phyloP scores from a whole-genome alignment of 495 filamentous ascomycete species.

The Neurospora sp. region DNA sequence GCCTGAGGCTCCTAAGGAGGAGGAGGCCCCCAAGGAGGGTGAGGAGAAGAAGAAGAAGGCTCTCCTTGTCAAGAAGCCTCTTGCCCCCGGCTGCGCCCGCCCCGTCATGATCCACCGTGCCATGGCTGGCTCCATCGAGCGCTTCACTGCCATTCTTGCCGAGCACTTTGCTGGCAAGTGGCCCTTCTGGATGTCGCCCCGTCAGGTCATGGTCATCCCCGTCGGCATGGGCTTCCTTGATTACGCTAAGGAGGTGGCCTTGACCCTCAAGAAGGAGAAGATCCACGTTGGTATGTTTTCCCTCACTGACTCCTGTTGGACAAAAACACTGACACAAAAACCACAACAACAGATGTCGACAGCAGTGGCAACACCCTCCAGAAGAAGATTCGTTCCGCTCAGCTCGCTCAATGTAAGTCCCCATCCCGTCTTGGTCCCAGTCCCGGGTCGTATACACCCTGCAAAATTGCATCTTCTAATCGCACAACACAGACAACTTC shows the following conservation, averaged over 20 bases:
- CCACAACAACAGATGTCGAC: conserved; percentile 57
- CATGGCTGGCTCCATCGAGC: conserved; percentile 86
- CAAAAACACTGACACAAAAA: not conserved
- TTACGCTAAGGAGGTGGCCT: conserved; percentile 77
- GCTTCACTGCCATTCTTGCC: conserved; percentile 84
- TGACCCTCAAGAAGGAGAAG: conserved; percentile 39
- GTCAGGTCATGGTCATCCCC: conserved; percentile 85
- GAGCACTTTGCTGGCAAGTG: conserved; percentile 97
- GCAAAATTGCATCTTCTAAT: not conserved
- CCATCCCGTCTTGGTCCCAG: conserved; percentile 37
- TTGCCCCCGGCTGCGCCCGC: conserved; percentile 65
- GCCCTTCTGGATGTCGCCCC: conserved; percentile 95
- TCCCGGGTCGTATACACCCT: not conserved
- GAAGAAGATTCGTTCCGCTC: conserved; percentile 89
- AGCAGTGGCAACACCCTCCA: conserved; percentile 84
- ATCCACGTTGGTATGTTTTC: conserved; percentile 39
- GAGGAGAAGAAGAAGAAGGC: conserved; percentile 23
- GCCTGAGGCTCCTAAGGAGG: conserved; percentile 17
- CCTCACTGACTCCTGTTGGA: not conserved
- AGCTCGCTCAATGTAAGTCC: conserved; percentile 85
- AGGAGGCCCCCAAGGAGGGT: conserved; percentile 6
- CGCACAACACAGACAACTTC: conserved; percentile 28
- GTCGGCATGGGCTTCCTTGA: conserved; percentile 78
- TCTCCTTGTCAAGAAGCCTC: conserved; percentile 34
- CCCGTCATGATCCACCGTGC: conserved; percentile 97